phyloP scores from a whole-genome alignment of 108 stramenopile species.

The Nitzschia sp. region DNA sequence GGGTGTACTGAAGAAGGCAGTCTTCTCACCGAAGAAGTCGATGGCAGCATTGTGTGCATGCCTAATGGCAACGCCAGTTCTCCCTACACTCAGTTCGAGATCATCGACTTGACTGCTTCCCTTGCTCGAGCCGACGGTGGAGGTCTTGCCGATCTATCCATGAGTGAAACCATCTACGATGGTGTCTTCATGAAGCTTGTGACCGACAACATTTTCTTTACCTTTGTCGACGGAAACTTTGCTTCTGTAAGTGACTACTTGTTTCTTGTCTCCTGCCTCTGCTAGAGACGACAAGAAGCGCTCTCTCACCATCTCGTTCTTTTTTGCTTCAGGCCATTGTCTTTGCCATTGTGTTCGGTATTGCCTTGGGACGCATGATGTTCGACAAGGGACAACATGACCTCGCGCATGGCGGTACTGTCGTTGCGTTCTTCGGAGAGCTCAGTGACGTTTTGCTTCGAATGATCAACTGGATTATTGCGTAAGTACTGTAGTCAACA shows the following conservation, averaged over 20 bases:
- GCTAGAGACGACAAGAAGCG: no score
- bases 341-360: constrained; percentile 25
- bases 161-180: constrained; percentile 28
- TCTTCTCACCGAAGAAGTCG: constrained; percentile 1
- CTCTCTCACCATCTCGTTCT: background rate
- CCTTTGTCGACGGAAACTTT: constrained; percentile 24
- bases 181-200: constrained; percentile 25
- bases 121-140: background rate
- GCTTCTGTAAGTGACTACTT: background rate
- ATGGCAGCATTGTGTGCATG: constrained; percentile 10
- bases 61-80: background rate
- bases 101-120: constrained; percentile 3
- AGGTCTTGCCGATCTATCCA: constrained; percentile 6
- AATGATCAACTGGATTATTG: constrained; percentile 34
- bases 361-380: constrained; percentile 16
- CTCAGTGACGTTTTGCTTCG: constrained; percentile 32
- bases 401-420: background rate
- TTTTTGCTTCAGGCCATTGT: background rate
- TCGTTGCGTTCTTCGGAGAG: constrained; percentile 25
- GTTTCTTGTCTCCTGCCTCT: background rate
- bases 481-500: background rate
- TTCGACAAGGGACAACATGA: background rate
- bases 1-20: constrained; percentile 13
- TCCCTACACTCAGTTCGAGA: constrained; percentile 3
- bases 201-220: constrained; percentile 16